Evolutionary conservation across 2,329 filamentous ascomycete genomes (phyloP).

Genomic region (Calonectria pseudoturangicola): DNA sequence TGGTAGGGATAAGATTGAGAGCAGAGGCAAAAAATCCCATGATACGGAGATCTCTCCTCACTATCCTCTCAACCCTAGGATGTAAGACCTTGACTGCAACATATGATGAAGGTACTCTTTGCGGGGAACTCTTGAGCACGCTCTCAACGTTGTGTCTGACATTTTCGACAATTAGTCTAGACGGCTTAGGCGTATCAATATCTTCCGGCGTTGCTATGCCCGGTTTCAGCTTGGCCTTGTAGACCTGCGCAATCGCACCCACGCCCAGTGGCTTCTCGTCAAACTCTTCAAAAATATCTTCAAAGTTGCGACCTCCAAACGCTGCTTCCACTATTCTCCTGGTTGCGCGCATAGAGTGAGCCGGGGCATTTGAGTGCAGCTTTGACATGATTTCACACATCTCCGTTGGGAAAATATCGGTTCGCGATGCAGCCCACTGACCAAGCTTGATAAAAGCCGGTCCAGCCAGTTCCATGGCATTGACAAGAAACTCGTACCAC

Average conservation of each 20-base stretch:
- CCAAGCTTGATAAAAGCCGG: conserved; percentile 99
- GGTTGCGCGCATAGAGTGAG: conserved; percentile 88
- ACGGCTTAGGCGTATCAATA: conserved; percentile 68
- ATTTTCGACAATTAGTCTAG: conserved; percentile 76
- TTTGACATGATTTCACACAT: conserved; percentile 96
- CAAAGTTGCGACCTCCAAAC: conserved; percentile 86
- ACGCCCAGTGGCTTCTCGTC: conserved; percentile 92
- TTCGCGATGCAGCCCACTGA: conserved; percentile 97
- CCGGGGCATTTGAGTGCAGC: conserved; percentile 94
- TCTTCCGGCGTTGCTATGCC: conserved; percentile 80
- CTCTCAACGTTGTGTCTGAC: conserved; percentile 89
- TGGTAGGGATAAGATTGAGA: conserved; percentile 92
- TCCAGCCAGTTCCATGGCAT: conserved; percentile 92
- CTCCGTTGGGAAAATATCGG: conserved; percentile 95
- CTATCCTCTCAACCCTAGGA: conserved; percentile 90
- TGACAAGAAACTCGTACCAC: conserved; percentile 95
- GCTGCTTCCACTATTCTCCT: conserved; percentile 86
- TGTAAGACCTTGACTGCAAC: conserved; percentile 98
- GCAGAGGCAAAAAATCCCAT: conserved; percentile 93
- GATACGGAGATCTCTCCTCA: conserved; percentile 92
- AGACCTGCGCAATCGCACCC: conserved; percentile 97
- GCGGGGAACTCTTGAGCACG: conserved; percentile 89
- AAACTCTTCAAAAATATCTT: conserved; percentile 98
- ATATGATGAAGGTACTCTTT: conserved; percentile 90
- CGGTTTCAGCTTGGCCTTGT: conserved; percentile 93